A percentile compares a stretch with the other conserved stretches of the same genome.
These are phyloP conservation scores for Eucalyptus pauciflora DNA, from an alignment of 345 rosid genomes.

Conservation along the genomic window DNA sequence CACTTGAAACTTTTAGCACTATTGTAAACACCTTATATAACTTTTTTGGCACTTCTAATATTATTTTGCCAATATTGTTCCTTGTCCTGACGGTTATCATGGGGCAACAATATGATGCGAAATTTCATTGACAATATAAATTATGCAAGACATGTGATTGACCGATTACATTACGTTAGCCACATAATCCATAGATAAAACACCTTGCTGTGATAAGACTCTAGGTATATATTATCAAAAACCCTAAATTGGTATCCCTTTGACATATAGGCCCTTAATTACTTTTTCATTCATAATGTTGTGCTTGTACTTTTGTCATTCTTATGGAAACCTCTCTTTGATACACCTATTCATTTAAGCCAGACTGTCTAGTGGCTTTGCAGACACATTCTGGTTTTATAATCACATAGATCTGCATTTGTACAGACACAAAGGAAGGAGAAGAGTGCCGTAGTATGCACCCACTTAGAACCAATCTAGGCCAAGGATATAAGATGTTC, in stretches of 20 bases:
- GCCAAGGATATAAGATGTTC: not conserved
- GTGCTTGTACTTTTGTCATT: not conserved
- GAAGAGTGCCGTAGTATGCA: not conserved
- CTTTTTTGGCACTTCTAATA: no score
- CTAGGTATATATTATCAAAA: not conserved
- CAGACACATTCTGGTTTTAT: not conserved
- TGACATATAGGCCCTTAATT: rapidly evolving
- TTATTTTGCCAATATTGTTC: no score
- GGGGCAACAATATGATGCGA: not conserved
- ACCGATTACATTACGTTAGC: rapidly evolving
- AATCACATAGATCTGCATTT: not conserved
- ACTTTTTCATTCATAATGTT: not conserved
- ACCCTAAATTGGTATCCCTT: no score
- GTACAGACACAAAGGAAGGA: not conserved
- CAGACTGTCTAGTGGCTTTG: not conserved
- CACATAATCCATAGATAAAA: not conserved
- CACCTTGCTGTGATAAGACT: not conserved
- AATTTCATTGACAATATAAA: not conserved
- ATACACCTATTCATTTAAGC: not conserved
- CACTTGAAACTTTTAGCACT: no score
- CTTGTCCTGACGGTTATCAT: rapidly evolving
- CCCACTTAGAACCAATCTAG: not conserved
- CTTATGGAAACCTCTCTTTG: not conserved
- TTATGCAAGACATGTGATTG: not conserved
- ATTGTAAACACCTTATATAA: no score